Evolutionary conservation across 768 basidiomycete species (phyloP).

Genomic region (Tubosaeta sp.): DNA sequence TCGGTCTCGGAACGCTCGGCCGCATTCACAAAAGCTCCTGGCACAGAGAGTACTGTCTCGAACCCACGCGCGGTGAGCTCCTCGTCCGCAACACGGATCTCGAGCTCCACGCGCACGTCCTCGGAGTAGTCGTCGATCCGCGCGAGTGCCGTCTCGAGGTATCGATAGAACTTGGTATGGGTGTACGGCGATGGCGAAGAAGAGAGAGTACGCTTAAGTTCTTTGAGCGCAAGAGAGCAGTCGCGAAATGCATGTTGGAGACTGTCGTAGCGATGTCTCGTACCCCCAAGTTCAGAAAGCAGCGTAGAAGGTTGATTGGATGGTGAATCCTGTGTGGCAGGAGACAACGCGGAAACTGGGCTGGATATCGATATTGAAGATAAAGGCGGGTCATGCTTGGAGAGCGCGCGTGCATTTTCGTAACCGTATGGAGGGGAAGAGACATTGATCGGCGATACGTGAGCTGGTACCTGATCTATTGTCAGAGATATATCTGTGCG

Average conservation of each 20-base stretch:
- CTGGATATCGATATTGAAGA: not conserved
- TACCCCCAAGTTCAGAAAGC: slow-evolving; percentile 41
- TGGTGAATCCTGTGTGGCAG: not conserved
- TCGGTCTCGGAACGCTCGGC: slow-evolving; percentile 38
- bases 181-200: slow-evolving; percentile 1
- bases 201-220: slow-evolving; percentile 38
- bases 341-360: not conserved
- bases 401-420: not conserved
- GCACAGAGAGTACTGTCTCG: slow-evolving; percentile 59
- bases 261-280: slow-evolving; percentile 53
- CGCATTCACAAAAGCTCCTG: slow-evolving; percentile 37
- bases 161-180: slow-evolving; percentile 3
- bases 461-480: not conserved
- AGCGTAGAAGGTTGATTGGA: slow-evolving; percentile 29
- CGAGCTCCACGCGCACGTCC: slow-evolving; percentile 77
- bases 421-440: not conserved
- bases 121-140: slow-evolving; percentile 72
- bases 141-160: slow-evolving; percentile 50
- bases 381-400: not conserved
- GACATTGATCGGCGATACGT: not conserved
- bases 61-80: slow-evolving; percentile 61
- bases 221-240: slow-evolving; percentile 63
- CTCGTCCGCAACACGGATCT: slow-evolving; percentile 74
- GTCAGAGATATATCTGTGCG: not conserved
- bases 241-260: slow-evolving; percentile 63